Evolutionary conservation across 257 asterid species (phyloP).

Genomic region (Nemophila menziesii): DNA sequence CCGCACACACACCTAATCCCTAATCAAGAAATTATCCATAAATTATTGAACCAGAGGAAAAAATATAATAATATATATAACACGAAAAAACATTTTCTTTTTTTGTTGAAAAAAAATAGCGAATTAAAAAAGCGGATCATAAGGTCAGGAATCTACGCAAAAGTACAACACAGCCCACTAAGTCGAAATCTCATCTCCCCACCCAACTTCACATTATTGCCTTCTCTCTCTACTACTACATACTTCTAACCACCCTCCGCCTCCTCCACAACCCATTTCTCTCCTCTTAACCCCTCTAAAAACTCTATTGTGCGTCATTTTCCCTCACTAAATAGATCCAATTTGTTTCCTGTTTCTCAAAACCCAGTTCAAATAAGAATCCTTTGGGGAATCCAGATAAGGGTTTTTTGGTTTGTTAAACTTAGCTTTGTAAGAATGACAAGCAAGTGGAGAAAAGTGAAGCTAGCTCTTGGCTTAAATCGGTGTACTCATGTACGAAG

Average conservation of each 20-base stretch:
- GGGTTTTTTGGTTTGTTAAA: neutral
- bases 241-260: neutral
- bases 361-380: neutral
- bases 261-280: neutral
- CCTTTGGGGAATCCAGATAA: neutral
- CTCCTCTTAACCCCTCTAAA: neutral
- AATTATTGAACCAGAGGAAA: too few relatives aligned
- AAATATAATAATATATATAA: too few relatives aligned
- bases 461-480: constrained; percentile 8
- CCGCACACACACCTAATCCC: too few relatives aligned
- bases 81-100: too few relatives aligned
- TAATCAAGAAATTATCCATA: too few relatives aligned
- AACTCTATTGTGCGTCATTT: neutral
- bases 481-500: constrained; percentile 4
- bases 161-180: too few relatives aligned
- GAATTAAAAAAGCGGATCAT: too few relatives aligned
- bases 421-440: neutral
- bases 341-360: neutral
- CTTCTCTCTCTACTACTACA: neutral
- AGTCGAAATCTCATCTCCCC: neutral
- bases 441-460: constrained; percentile 7
- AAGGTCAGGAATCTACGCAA: too few relatives aligned
- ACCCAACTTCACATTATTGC: neutral
- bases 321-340: neutral
- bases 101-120: too few relatives aligned